These are phyloP conservation scores for Chlorella sorokiniana DNA, from an alignment of 139 green algal species.

Conservation along the genomic window DNA sequence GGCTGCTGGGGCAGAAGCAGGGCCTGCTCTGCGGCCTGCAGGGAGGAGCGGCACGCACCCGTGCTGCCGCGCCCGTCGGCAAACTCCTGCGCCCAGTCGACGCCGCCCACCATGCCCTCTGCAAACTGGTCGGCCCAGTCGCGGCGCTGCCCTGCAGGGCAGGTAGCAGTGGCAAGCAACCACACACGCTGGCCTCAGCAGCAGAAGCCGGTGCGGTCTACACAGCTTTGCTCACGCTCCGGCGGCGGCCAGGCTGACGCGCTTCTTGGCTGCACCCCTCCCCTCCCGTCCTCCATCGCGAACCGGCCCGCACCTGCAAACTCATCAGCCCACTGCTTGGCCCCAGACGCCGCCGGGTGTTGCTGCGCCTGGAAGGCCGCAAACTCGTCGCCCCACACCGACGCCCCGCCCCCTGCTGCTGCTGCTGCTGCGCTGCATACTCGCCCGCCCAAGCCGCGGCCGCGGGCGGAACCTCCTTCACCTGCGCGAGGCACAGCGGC, in stretches of 20 bases:
- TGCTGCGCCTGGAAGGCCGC: constrained; percentile 31
- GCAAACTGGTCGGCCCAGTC: constrained; percentile 79
- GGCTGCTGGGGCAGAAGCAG: neutral
- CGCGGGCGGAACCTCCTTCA: constrained; percentile 57
- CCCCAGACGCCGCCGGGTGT: constrained; percentile 15
- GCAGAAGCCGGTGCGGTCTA: no score
- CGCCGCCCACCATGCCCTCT: constrained; percentile 33
- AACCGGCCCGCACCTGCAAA: constrained; percentile 29
- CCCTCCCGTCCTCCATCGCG: neutral
- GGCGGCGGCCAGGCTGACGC: no score
- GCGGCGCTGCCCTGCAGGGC: neutral
- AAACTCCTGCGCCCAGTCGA: constrained; percentile 65
- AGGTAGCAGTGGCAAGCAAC: neutral
- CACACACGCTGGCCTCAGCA: no score
- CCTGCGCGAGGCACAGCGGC: constrained; percentile 43
- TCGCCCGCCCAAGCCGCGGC: constrained; percentile 56
- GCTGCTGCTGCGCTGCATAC: constrained; percentile 43
- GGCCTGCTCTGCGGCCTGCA: no score
- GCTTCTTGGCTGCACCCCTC: no score
- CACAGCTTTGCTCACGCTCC: no score
- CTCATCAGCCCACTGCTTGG: constrained; percentile 39
- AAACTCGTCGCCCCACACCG: constrained; percentile 63
- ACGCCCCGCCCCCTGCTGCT: constrained; percentile 1
- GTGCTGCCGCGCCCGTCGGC: constrained; percentile 10
- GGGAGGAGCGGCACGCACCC: no score